Evolutionary conservation across 2,329 filamentous ascomycete genomes (phyloP), one percentile per base, ranked within the genome.

Genomic region (Phialophora macrospora): DNA sequence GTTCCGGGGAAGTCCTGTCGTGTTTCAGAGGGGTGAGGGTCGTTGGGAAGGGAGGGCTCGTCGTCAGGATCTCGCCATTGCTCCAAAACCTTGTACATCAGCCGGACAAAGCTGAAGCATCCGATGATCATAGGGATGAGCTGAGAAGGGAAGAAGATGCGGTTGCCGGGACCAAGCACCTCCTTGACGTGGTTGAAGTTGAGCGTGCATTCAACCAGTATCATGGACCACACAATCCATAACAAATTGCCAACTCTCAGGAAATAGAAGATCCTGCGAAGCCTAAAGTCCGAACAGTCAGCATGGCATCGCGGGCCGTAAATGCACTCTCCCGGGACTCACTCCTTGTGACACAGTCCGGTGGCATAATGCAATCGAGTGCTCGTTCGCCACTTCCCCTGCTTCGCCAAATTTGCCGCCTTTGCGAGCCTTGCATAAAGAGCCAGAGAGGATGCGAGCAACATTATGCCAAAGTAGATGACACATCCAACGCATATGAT

Each of bases 111-210:
- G 30, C 58, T 65, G 56, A 66, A 66, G 24, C 55, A 34, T 22
- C 66, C 66, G 38, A 68, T 66, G n/a, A 68, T 60, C 56, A 66
- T 55, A 9, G 66, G 66, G n/a, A 68, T 51, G 4, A 68, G 60
- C 41, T 68, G 66, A 12, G 55, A 55, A 14, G 66, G 66, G 22
- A 62, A 56, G 55, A 63, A 62, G 9, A 68, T 66, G 8, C 62
- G 63, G 17, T 55, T 48, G 20, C 59, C 62, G 26, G 63, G 56
- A 11, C 60, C 63, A n/a, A 68, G 59, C 3, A 68, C 66, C 38
- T 58, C 60, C 28, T 57, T 68, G 24, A 60, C 63, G 30, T 67
- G 60, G 44, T 67, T 67, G 55, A 55, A 63, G 60, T 58, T 63
- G 49, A 66, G 60, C 1, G 64, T 66, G 28, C 55, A 66, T 24